Percentiles rank a stretch among this genome's conserved stretches.
phyloP scores from a whole-genome alignment of 2,329 filamentous ascomycete genomes.

The Sporothrix mexicana region DNA sequence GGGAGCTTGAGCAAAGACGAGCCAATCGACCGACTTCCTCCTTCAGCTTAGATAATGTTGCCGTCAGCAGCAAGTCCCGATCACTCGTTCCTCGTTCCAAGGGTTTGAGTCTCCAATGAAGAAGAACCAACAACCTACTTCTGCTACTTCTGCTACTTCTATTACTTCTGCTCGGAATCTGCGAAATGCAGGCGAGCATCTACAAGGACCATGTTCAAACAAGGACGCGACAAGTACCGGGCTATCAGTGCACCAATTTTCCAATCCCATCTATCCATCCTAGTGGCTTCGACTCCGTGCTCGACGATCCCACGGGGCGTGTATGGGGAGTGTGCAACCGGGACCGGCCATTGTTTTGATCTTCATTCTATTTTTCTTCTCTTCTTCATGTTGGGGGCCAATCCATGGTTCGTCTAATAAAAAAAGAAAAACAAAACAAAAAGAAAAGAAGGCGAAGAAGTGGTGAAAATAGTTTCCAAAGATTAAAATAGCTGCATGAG shows the following conservation, averaged over 20 bases:
- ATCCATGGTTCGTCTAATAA: background rate
- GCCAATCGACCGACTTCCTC: background rate
- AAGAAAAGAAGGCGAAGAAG: background rate
- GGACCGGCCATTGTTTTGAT: background rate
- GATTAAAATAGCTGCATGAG: constrained; percentile 22
- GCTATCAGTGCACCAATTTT: too few species aligned
- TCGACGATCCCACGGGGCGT: constrained; percentile 17
- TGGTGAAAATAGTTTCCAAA: background rate
- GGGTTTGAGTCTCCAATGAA: too few species aligned
- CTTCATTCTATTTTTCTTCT: background rate
- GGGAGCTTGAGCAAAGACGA: background rate
- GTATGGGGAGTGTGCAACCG: background rate
- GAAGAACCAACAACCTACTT: too few species aligned
- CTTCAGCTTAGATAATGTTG: constrained; percentile 12
- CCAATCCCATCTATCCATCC: background rate
- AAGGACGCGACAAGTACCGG: too few species aligned
- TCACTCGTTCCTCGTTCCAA: background rate
- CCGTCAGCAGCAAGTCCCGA: constrained; percentile 1
- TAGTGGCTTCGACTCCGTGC: background rate
- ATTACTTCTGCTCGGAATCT: too few species aligned
- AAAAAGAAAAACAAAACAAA: background rate
- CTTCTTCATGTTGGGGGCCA: background rate
- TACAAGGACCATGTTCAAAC: too few species aligned
- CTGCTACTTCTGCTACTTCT: too few species aligned
- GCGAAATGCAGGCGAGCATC: too few species aligned